Base-by-base conservation (phyloP, 2,329 filamentous ascomycete genomes). In the Penicillium palitans region DNA sequence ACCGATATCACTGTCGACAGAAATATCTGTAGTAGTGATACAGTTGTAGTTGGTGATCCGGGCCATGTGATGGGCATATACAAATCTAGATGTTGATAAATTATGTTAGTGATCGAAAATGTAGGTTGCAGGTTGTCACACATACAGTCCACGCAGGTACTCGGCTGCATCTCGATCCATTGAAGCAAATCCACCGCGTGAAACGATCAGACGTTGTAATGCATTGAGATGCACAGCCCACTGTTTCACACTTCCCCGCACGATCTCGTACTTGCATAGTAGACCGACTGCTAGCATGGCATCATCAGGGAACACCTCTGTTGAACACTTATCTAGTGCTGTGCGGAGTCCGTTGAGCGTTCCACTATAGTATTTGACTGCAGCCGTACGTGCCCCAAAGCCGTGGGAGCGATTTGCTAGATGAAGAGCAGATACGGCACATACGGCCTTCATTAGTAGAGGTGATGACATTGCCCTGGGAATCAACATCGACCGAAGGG, bases 181-280 rank as follows among this genome's bases (percentile, higher is more conserved):
- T 17, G 67, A 61, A 6, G 44, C 58, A 40, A 73, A 64, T 6
- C 72, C 74, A 12, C 74, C 74, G 7, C 71, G 69, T 13, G 70
- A 72, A 29, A 68, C 60, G 6, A 76, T 66, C 15, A 76, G 54
- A 40, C 64, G 69, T 46, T 74, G 70, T 35, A 76, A 58, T 13
- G 73, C 74, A 35, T 72, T 66, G 40, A 76, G 57, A 55, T 76
- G 74, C n/a, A 73, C 67, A 17, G 68, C 65, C 74, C 74, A 76
- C 51, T 75, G 74, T 45, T 70, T 72, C 8, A 76, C 72, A 41
- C 72, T 75, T 15, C 74, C 74, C 15, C 73, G 72, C 3, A 75
- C 69, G 33, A 75, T 66, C 50, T 76, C 74, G 46, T 74, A 76
- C 53, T 76, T 75, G 63, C 71, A 74, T n/a, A 76, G 59, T 25